Evolutionary conservation across 2,329 filamentous ascomycete genomes (phyloP).

Genomic region (Trichoderma sp.): DNA sequence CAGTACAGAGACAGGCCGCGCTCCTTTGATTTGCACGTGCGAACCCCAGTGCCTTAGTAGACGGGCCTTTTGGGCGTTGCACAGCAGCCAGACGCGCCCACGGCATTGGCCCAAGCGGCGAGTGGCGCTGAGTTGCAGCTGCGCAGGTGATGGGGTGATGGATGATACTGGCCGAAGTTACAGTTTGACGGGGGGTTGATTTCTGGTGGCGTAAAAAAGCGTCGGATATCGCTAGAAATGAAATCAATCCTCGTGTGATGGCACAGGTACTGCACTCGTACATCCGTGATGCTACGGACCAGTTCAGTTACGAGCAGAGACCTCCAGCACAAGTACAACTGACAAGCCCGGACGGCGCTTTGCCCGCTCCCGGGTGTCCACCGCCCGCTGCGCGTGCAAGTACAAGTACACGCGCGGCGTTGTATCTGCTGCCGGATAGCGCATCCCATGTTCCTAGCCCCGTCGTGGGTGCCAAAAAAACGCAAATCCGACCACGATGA

Average conservation of each 20-base stretch:
- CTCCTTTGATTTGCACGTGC: background rate
- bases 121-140: conserved; percentile 10
- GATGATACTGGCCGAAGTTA: background rate
- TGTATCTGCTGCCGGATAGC: background rate
- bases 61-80: conserved; percentile 10
- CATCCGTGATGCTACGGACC: too few species aligned
- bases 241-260: background rate
- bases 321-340: background rate
- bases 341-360: background rate
- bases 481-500: background rate
- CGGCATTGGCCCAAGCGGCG: conserved; percentile 6
- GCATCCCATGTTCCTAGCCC: background rate
- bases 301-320: background rate
- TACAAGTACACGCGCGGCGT: background rate
- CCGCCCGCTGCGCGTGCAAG: background rate
- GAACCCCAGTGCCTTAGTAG: background rate
- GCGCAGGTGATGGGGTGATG: background rate
- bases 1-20: background rate
- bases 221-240: conserved; percentile 6
- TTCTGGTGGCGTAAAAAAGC: background rate
- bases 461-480: background rate
- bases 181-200: background rate
- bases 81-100: background rate
- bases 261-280: too few species aligned
- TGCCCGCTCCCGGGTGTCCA: background rate